Evolutionary conservation across 2,329 filamentous ascomycete species (phyloP).

Genomic region (Botrytis tulipae): DNA sequence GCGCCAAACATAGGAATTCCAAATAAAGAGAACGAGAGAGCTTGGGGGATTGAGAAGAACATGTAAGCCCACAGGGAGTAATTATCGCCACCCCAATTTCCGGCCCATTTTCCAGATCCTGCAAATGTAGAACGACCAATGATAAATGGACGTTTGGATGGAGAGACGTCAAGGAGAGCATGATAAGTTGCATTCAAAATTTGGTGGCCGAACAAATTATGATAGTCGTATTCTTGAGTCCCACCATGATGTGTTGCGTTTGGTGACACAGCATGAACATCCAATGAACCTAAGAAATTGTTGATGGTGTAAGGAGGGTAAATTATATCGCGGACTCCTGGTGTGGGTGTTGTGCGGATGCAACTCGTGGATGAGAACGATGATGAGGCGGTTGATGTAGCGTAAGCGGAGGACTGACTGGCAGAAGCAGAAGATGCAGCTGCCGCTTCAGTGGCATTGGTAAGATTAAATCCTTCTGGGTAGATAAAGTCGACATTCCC

Average conservation of each 20-base stretch:
- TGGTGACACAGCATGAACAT: slow-evolving; percentile 69
- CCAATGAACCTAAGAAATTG: slow-evolving; percentile 69
- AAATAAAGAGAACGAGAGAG: slow-evolving; percentile 70
- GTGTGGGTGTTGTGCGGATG: slow-evolving; percentile 58
- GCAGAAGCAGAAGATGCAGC: slow-evolving; percentile 54
- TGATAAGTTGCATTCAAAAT: slow-evolving; percentile 73
- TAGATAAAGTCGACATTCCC: slow-evolving; percentile 59
- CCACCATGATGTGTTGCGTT: slow-evolving; percentile 77
- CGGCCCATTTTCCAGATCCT: slow-evolving; percentile 71
- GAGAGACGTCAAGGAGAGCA: slow-evolving; percentile 37
- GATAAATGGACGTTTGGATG: slow-evolving; percentile 74
- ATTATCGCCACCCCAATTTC: slow-evolving; percentile 83
- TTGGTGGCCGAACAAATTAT: slow-evolving; percentile 75
- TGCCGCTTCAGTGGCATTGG: slow-evolving; percentile 65
- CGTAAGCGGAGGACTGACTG: slow-evolving; percentile 45
- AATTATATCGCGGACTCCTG: slow-evolving; percentile 65
- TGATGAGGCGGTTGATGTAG: slow-evolving; percentile 38
- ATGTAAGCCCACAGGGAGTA: slow-evolving; percentile 68
- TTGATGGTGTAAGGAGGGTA: slow-evolving; percentile 76
- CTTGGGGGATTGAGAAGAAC: slow-evolving; percentile 75
- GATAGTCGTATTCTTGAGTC: slow-evolving; percentile 74
- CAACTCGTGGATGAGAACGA: slow-evolving; percentile 44
- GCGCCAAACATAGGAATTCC: slow-evolving; percentile 76
- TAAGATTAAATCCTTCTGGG: slow-evolving; percentile 68
- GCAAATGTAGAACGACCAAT: slow-evolving; percentile 81